Conservation (phyloP, 1,284 basidiomycete species). For the Malassezia sympodialis region DNA sequence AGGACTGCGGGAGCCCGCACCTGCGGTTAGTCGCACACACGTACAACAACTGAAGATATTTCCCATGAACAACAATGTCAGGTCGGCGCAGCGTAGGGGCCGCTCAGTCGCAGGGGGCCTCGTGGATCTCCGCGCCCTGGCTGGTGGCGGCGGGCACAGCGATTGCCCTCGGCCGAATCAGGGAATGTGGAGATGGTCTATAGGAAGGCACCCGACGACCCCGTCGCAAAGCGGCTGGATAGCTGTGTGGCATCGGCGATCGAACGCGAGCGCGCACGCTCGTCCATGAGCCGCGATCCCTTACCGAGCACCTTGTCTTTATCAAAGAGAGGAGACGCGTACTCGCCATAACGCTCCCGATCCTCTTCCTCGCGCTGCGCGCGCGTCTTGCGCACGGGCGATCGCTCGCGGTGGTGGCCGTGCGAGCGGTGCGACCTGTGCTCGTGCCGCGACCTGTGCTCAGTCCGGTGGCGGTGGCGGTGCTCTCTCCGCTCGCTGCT, state of each 20-base stretch:
- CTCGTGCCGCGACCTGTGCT: background rate
- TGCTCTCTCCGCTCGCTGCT: background rate
- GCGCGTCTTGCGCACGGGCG: slow-evolving; percentile 11
- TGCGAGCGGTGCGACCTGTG: background rate
- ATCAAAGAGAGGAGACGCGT: slow-evolving; percentile 7
- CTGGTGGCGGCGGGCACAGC: background rate
- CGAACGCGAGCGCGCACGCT: slow-evolving; percentile 10
- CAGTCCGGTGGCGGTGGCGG: background rate
- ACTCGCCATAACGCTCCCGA: background rate
- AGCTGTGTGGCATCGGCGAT: slow-evolving; percentile 11
- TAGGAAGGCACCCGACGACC: slow-evolving; percentile 9
- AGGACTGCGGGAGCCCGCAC: slow-evolving; percentile 22
- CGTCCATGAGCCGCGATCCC: slow-evolving; percentile 16
- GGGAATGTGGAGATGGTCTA: slow-evolving; percentile 3
- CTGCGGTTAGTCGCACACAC: slow-evolving; percentile 22
- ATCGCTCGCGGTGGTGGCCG: background rate
- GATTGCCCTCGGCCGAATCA: background rate
- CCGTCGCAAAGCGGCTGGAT: slow-evolving; percentile 6
- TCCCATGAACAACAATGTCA: slow-evolving; percentile 24
- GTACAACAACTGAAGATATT: slow-evolving; percentile 41
- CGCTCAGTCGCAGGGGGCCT: background rate
- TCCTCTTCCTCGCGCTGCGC: slow-evolving; percentile 15
- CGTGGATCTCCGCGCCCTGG: background rate
- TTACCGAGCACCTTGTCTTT: slow-evolving; percentile 17
- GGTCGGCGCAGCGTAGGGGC: background rate